Percentiles rank a stretch among this genome's conserved stretches.
phyloP scores from a whole-genome alignment of 352 stramenopile genomes.

The Globisporangium yorkense region DNA sequence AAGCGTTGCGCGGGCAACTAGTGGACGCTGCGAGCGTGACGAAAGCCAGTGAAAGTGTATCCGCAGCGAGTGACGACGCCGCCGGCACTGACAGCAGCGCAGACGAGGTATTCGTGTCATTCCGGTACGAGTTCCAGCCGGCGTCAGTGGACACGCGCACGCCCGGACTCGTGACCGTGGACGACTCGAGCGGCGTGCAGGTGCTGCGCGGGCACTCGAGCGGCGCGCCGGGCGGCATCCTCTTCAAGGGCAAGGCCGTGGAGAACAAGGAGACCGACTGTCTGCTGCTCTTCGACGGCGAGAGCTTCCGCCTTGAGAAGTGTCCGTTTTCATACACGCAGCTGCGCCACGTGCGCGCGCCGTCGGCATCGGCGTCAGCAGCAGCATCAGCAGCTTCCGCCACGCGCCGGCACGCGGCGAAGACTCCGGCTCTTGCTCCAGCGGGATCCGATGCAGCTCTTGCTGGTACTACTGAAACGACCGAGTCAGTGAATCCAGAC shows the following conservation, averaged over 20 bases:
- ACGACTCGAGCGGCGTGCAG: constrained; percentile 50
- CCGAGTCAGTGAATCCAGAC: background rate
- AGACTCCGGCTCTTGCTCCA: background rate
- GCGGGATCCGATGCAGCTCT: background rate
- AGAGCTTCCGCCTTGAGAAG: constrained; percentile 57
- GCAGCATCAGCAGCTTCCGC: background rate
- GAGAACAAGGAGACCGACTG: constrained; percentile 84
- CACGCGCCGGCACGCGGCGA: background rate
- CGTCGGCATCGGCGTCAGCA: constrained; percentile 10
- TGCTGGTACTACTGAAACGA: background rate
- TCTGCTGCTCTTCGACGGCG: constrained; percentile 73
- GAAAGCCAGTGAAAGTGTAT: background rate
- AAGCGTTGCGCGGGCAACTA: background rate
- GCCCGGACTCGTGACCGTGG: constrained; percentile 59
- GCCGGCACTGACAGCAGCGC: background rate
- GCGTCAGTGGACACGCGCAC: constrained; percentile 67
- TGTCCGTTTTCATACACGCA: constrained; percentile 68
- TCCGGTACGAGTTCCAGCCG: constrained; percentile 83
- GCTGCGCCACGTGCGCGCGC: constrained; percentile 60
- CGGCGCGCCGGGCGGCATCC: constrained; percentile 48
- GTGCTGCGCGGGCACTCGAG: constrained; percentile 58
- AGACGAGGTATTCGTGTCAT: constrained; percentile 39
- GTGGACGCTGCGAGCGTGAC: background rate
- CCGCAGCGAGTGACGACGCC: background rate
- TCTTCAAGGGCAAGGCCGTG: constrained; percentile 70